phyloP scores from a whole-genome alignment of 139 green algal species.

The Chlorella sorokiniana region DNA sequence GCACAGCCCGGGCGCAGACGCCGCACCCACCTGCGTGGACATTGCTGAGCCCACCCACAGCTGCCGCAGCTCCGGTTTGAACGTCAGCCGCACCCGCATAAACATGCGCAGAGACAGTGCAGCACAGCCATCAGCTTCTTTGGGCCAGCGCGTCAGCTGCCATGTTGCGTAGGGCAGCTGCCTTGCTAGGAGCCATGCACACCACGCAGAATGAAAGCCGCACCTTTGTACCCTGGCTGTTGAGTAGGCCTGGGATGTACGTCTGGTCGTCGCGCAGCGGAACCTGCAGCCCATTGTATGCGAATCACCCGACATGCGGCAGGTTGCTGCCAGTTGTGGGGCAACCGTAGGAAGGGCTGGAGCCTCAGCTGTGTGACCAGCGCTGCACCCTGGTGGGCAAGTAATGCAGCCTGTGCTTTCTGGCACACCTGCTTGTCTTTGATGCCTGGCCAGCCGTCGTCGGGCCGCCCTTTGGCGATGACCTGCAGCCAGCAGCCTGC shows the following conservation, averaged over 20 bases:
- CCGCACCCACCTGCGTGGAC: constrained; percentile 57
- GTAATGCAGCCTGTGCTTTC: too few relatives aligned
- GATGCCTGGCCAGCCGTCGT: constrained; percentile 57
- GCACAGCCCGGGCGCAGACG: background rate
- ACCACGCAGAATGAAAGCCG: background rate
- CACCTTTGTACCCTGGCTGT: constrained; percentile 67
- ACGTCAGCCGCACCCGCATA: constrained; percentile 65
- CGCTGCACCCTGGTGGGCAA: too few relatives aligned
- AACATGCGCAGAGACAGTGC: background rate
- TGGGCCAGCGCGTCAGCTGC: too few relatives aligned
- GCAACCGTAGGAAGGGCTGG: background rate
- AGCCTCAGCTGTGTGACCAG: too few relatives aligned
- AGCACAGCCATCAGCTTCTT: too few relatives aligned
- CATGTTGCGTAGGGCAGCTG: too few relatives aligned
- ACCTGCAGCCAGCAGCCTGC: constrained; percentile 32
- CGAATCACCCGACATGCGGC: background rate
- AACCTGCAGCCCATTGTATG: constrained; percentile 23
- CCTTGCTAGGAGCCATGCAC: too few relatives aligned
- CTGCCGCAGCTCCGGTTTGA: constrained; percentile 67
- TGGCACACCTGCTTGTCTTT: constrained; percentile 44
- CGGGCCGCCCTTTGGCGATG: constrained; percentile 57
- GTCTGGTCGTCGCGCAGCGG: constrained; percentile 51
- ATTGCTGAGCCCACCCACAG: constrained; percentile 64
- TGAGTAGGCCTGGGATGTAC: constrained; percentile 62
- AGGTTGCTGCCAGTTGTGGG: background rate